Evolutionary conservation across 257 asterid genomes (phyloP).

Genomic region (Buddleja alternifolia): DNA sequence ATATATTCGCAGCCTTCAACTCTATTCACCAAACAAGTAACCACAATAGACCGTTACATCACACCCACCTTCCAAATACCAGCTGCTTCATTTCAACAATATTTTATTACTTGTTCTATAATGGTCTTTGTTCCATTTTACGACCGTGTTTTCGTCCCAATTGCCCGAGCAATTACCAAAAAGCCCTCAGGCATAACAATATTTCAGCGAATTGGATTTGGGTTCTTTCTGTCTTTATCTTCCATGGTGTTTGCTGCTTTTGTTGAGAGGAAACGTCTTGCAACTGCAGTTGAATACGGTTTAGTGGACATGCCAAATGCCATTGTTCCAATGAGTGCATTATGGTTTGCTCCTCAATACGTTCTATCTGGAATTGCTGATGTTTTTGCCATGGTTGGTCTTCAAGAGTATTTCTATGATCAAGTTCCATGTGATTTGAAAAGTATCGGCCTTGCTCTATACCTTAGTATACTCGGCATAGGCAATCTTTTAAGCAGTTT

Average conservation of each 20-base stretch:
- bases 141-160: constrained; percentile 36
- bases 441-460: constrained; percentile 42
- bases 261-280: constrained; percentile 41
- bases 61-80: constrained; percentile 29
- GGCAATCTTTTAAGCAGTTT: constrained; percentile 43
- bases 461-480: constrained; percentile 41
- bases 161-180: constrained; percentile 35
- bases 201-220: constrained; percentile 38
- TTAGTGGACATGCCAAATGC: constrained; percentile 32
- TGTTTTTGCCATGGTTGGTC: constrained; percentile 41
- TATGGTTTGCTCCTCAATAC: constrained; percentile 47
- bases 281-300: constrained; percentile 28
- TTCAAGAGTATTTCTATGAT: constrained; percentile 47
- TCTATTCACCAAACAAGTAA: constrained; percentile 48
- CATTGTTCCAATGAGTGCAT: constrained; percentile 41
- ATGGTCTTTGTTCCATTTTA: constrained; percentile 29
- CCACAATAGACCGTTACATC: constrained; percentile 40
- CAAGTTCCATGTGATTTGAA: constrained; percentile 38
- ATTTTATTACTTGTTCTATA: constrained; percentile 26
- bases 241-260: constrained; percentile 37
- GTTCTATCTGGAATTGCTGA: constrained; percentile 32
- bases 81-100: constrained; percentile 38
- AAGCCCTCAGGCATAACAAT: constrained; percentile 43
- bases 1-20: constrained; percentile 43
- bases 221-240: constrained; percentile 32